Percentiles rank a stretch among this genome's conserved stretches.
Conservation (phyloP, 495 filamentous ascomycete species). For the Xylaria intraflava region DNA sequence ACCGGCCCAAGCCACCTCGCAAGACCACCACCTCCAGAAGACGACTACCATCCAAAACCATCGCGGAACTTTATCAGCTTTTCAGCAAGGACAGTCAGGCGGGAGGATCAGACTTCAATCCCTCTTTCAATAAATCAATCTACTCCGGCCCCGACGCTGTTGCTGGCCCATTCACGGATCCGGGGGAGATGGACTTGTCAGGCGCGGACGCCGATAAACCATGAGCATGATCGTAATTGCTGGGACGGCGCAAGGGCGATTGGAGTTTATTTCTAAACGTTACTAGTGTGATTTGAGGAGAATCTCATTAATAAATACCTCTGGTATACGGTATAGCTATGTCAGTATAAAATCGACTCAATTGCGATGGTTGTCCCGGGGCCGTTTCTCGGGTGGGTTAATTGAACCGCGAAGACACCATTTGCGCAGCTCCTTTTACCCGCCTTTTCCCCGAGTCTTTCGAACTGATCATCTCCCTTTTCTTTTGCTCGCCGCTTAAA, state of each 20-base stretch:
- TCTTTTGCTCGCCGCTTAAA: neutral
- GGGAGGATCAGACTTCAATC: neutral
- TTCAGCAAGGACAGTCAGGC: neutral
- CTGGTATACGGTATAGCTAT: no score
- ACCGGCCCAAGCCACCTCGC: neutral
- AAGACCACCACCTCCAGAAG: neutral
- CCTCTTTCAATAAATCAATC: neutral
- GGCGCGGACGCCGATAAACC: no score
- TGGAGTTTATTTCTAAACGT: no score
- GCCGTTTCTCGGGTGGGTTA: no score
- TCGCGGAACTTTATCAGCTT: neutral
- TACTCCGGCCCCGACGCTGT: constrained; percentile 8
- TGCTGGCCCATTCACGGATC: constrained; percentile 5
- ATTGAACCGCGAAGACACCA: no score
- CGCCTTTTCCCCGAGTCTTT: neutral
- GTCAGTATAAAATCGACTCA: no score
- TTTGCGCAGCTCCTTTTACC: no score
- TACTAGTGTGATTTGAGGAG: no score
- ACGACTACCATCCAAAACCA: neutral
- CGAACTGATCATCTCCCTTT: neutral
- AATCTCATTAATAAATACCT: no score
- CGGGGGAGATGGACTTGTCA: neutral
- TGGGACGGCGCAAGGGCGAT: no score
- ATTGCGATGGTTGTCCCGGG: no score
- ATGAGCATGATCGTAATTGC: no score